phyloP scores from a whole-genome alignment of 2,329 filamentous ascomycete species.

The Sclerotinia nivalis region DNA sequence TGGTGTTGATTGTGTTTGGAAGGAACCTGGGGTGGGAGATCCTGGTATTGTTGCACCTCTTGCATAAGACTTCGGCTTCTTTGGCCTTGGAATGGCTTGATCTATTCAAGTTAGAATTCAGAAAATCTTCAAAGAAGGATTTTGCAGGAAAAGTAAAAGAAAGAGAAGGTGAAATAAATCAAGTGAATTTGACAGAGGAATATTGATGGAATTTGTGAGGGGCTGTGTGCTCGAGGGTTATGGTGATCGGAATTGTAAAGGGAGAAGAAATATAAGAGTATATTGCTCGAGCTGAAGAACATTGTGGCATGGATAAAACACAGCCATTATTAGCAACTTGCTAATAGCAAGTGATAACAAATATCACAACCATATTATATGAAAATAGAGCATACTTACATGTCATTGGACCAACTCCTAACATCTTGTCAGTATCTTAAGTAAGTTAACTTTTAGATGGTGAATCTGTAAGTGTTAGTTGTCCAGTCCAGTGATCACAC shows the following conservation, averaged over 20 bases:
- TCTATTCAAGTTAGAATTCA: slow-evolving; percentile 26
- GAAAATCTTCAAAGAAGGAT: background rate
- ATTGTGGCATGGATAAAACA: slow-evolving; percentile 16
- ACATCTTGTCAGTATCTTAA: slow-evolving; percentile 4
- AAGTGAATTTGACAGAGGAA: background rate
- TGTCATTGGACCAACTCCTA: slow-evolving; percentile 17
- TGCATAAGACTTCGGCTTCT: slow-evolving; percentile 14
- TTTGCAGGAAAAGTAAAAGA: background rate
- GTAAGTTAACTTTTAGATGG: background rate
- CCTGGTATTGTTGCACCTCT: slow-evolving; percentile 18
- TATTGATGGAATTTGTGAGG: background rate
- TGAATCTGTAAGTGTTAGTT: slow-evolving; percentile 1
- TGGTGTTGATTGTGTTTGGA: background rate
- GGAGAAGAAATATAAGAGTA: background rate
- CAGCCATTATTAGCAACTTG: slow-evolving; percentile 19
- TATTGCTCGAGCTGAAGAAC: background rate
- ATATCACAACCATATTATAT: background rate
- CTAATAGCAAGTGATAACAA: background rate
- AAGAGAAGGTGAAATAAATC: background rate
- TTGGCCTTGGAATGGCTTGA: slow-evolving; percentile 5
- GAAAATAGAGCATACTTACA: slow-evolving; percentile 10
- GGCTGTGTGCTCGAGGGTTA: background rate
- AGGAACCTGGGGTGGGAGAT: background rate
- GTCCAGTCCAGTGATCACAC: background rate
- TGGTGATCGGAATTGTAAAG: background rate